Percentiles rank a stretch among this genome's conserved stretches.
These are phyloP conservation scores for Mortierella sp. DNA, from an alignment of 371 early-diverging fungal genomes.

Conservation along the genomic window DNA sequence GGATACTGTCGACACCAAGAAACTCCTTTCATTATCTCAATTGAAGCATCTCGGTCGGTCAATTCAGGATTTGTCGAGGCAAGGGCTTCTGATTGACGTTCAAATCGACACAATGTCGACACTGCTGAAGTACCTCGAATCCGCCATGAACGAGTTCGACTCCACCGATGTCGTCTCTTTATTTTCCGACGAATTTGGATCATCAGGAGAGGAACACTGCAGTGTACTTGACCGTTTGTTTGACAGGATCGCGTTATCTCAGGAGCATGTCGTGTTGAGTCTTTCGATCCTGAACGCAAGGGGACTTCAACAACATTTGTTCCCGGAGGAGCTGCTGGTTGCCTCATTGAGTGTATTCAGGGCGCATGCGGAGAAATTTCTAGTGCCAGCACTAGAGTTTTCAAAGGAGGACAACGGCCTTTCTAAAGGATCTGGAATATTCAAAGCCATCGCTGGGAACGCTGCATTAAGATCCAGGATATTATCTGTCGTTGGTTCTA, in stretches of 20 bases:
- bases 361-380: constrained; percentile 25
- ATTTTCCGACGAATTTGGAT: not conserved
- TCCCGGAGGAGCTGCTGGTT: constrained; percentile 46
- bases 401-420: constrained; percentile 18
- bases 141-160: constrained; percentile 16
- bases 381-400: constrained; percentile 40
- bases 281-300: constrained; percentile 23
- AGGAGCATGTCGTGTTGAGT: constrained; percentile 36
- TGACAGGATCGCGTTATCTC: constrained; percentile 3
- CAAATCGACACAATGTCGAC: constrained; percentile 26
- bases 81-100: constrained; percentile 14
- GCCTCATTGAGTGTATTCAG: constrained; percentile 35
- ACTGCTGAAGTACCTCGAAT: constrained; percentile 36
- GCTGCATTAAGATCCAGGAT: constrained; percentile 16
- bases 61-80: constrained; percentile 19
- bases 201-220: not conserved
- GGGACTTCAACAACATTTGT: constrained; percentile 35
- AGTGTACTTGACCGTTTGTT: not conserved
- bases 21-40: constrained; percentile 8
- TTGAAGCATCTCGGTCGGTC: constrained; percentile 22
- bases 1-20: not conserved
- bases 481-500: constrained; percentile 24
- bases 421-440: not conserved
- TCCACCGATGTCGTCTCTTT: not conserved
- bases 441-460: constrained; percentile 15